Conservation (phyloP, 805 yeast species). For the Starmerella potacharoeniae region DNA sequence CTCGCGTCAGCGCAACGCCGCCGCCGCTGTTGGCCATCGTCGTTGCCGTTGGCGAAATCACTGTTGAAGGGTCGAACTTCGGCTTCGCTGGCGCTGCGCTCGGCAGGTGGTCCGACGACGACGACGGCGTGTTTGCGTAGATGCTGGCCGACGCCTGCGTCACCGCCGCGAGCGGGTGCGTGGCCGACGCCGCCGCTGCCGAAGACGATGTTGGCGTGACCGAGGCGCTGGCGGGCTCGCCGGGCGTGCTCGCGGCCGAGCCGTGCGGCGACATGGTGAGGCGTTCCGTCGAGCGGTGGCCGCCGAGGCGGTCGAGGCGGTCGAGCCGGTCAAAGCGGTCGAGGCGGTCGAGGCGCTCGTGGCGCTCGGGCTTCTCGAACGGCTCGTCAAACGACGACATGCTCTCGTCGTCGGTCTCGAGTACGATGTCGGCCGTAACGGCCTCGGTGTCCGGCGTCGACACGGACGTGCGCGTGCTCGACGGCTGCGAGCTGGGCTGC, state of each 20-base stretch:
- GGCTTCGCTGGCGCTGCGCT: not conserved
- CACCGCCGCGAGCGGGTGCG: not conserved
- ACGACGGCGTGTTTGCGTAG: not conserved
- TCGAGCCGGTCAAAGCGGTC: not conserved
- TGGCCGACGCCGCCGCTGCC: not conserved
- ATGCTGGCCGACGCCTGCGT: constrained; percentile 5
- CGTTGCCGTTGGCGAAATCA: constrained; percentile 16
- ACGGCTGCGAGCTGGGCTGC: constrained; percentile 1
- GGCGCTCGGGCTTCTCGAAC: constrained; percentile 2
- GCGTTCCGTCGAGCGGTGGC: not conserved
- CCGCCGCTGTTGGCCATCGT: constrained; percentile 12
- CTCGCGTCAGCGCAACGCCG: constrained; percentile 16
- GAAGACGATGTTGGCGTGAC: not conserved
- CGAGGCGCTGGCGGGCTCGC: not conserved
- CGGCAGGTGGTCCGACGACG: not conserved
- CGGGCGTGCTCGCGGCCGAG: not conserved
- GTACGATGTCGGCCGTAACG: not conserved
- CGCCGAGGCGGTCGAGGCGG: not conserved
- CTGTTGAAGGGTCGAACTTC: constrained; percentile 13
- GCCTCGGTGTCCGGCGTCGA: constrained; percentile 6
- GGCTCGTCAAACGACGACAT: constrained; percentile 1
- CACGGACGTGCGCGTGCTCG: constrained; percentile 5
- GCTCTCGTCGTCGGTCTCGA: constrained; percentile 6
- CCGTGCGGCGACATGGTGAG: not conserved
- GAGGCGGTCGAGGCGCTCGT: not conserved